These are phyloP conservation scores for Arachis hypogaea DNA, from an alignment of 306 rosid species.

Conservation along the genomic window DNA sequence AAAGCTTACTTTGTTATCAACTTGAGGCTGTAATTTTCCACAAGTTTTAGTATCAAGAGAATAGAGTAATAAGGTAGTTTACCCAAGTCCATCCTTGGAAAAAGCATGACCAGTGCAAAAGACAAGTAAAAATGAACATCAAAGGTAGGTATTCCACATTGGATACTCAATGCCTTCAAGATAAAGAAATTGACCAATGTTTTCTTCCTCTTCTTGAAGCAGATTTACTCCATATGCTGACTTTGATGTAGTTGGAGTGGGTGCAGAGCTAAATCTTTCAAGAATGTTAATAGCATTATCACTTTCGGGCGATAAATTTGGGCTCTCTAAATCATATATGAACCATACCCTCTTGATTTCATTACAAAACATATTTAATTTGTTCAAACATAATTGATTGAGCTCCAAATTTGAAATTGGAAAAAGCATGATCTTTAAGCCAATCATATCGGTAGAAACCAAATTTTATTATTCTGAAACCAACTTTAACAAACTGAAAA, in stretches of 20 bases:
- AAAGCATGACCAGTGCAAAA: slow-evolving; percentile 75
- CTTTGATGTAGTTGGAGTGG: slow-evolving; percentile 53
- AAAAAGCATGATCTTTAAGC: not conserved
- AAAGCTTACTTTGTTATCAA: too few species aligned
- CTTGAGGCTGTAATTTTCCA: too few species aligned
- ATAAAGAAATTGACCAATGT: slow-evolving; percentile 50
- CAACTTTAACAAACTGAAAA: not conserved
- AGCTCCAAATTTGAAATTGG: not conserved
- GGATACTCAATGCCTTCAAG: slow-evolving; percentile 91
- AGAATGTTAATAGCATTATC: slow-evolving; percentile 81
- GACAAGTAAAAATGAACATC: slow-evolving; percentile 96
- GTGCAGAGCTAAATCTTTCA: slow-evolving; percentile 72
- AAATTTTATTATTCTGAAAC: not conserved
- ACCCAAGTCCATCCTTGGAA: slow-evolving; percentile 89
- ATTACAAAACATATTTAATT: slow-evolving; percentile 1
- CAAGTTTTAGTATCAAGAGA: too few species aligned
- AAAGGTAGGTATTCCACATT: slow-evolving; percentile 83
- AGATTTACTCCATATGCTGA: slow-evolving; percentile 47
- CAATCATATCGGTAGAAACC: not conserved
- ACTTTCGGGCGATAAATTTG: slow-evolving; percentile 43
- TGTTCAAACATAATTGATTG: slow-evolving; percentile 9
- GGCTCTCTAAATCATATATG: slow-evolving; percentile 45
- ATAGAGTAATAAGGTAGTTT: slow-evolving; percentile 12
- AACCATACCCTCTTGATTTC: slow-evolving; percentile 40
- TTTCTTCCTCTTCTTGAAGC: too few species aligned